phyloP scores from a whole-genome alignment of 2,329 filamentous ascomycete genomes.

The Talaromyces rugulosus region DNA sequence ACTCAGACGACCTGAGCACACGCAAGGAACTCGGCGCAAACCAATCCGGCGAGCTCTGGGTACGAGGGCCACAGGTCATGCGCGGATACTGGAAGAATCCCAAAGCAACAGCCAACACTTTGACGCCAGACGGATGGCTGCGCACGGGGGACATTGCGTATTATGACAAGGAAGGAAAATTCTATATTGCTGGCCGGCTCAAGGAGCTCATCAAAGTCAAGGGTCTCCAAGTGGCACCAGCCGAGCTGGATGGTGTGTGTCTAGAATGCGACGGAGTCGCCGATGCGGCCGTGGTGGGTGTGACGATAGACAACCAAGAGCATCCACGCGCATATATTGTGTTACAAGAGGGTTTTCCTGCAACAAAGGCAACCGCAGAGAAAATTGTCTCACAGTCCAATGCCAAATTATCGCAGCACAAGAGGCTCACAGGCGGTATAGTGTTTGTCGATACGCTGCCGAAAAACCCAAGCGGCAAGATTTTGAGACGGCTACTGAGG shows the following conservation, averaged over 20 bases:
- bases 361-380: slow-evolving; percentile 44
- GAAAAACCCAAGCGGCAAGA: slow-evolving; percentile 56
- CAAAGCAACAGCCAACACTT: slow-evolving; percentile 60
- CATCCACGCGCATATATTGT: slow-evolving; percentile 64
- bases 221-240: slow-evolving; percentile 58
- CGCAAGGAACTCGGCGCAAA: slow-evolving; percentile 10
- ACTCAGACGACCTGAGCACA: background rate
- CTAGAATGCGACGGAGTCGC: slow-evolving; percentile 54
- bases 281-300: slow-evolving; percentile 66
- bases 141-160: slow-evolving; percentile 69
- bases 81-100: slow-evolving; percentile 72
- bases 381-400: slow-evolving; percentile 56
- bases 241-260: slow-evolving; percentile 56
- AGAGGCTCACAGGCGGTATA: slow-evolving; percentile 49
- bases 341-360: slow-evolving; percentile 30
- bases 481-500: slow-evolving; percentile 52
- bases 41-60: slow-evolving; percentile 67
- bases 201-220: slow-evolving; percentile 61
- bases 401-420: slow-evolving; percentile 56
- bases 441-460: slow-evolving; percentile 55
- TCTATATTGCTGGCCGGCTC: slow-evolving; percentile 78
- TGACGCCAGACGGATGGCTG: slow-evolving; percentile 63
- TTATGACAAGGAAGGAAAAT: slow-evolving; percentile 55
- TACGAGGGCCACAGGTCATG: slow-evolving; percentile 68
- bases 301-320: slow-evolving; percentile 57